Conservation (phyloP, 2,329 filamentous ascomycete genomes). For the Colletotrichum limetticola region DNA sequence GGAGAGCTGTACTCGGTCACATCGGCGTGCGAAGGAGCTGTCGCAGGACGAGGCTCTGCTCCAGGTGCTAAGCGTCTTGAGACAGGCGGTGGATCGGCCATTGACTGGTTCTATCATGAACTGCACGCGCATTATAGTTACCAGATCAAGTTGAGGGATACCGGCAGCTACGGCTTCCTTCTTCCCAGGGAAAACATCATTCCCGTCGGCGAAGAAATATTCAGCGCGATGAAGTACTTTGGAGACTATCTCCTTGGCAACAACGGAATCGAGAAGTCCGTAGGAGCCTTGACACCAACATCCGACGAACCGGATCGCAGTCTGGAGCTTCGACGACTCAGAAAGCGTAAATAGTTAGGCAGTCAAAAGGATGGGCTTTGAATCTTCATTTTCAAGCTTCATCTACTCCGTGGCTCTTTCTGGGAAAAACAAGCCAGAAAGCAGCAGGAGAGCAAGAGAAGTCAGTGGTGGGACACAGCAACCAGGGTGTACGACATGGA, state of each 20-base stretch:
- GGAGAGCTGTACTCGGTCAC: slow-evolving; percentile 81
- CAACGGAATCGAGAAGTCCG: slow-evolving; percentile 68
- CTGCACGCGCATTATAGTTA: slow-evolving; percentile 85
- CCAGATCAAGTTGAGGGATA: slow-evolving; percentile 94
- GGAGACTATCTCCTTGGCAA: slow-evolving; percentile 81
- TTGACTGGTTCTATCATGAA: slow-evolving; percentile 97
- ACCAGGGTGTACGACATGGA: neutral
- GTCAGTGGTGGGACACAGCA: neutral
- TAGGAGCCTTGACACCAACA: neutral
- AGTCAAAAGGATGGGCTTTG: neutral
- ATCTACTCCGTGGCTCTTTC: neutral
- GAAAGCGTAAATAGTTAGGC: slow-evolving; percentile 39
- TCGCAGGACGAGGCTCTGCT: slow-evolving; percentile 49
- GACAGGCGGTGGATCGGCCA: slow-evolving; percentile 82
- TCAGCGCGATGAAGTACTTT: slow-evolving; percentile 85
- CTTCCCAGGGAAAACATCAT: slow-evolving; percentile 88
- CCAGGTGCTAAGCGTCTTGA: slow-evolving; percentile 63
- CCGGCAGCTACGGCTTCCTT: slow-evolving; percentile 93
- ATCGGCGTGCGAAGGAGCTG: slow-evolving; percentile 87
- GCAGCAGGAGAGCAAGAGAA: neutral
- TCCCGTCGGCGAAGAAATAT: slow-evolving; percentile 88
- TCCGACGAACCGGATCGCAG: slow-evolving; percentile 13
- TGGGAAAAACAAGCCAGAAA: neutral
- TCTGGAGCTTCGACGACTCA: slow-evolving; percentile 45
- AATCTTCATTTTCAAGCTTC: slow-evolving; percentile 10